phyloP scores from a whole-genome alignment of 2,329 filamentous ascomycete species.

The Phyllosticta paracitricarpa region DNA sequence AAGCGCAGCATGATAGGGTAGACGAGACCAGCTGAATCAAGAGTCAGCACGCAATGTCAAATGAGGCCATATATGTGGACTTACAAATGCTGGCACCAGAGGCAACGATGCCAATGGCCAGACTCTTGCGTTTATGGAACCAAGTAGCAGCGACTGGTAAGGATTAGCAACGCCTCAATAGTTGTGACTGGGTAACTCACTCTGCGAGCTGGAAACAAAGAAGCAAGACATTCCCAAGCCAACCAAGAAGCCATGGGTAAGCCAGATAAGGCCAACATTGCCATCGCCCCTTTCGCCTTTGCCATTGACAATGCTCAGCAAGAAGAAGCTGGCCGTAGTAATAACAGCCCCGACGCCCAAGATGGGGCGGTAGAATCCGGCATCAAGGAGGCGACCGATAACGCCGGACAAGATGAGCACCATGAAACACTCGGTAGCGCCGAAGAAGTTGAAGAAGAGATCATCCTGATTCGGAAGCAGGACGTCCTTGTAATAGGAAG shows the following conservation, averaged over 20 bases:
- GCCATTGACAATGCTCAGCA: conserved; percentile 34
- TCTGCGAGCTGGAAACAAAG: conserved; percentile 42
- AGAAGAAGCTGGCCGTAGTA: conserved; percentile 35
- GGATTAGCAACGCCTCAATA: neutral
- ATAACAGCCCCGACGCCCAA: conserved; percentile 33
- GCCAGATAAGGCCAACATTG: conserved; percentile 35
- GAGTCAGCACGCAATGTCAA: neutral
- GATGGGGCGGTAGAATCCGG: conserved; percentile 32
- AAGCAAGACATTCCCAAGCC: conserved; percentile 44
- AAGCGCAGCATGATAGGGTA: conserved; percentile 39
- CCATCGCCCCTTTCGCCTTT: conserved; percentile 24
- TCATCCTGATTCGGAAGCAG: conserved; percentile 31
- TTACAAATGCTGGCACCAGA: conserved; percentile 38
- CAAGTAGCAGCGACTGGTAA: conserved; percentile 38
- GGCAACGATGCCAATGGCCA: conserved; percentile 41
- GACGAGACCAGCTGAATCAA: conserved; percentile 28
- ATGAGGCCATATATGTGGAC: conserved; percentile 6
- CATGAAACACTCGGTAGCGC: conserved; percentile 38
- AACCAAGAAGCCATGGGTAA: conserved; percentile 37
- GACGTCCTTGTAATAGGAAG: conserved; percentile 39
- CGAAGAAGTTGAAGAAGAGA: conserved; percentile 37
- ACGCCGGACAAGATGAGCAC: conserved; percentile 36
- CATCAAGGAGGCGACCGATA: conserved; percentile 41
- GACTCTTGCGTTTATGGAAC: conserved; percentile 37
- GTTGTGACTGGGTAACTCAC: conserved; percentile 23